Evolutionary conservation across 768 basidiomycete species (phyloP), one percentile per base, ranked within the genome.

Genomic region (Vararia minispora): DNA sequence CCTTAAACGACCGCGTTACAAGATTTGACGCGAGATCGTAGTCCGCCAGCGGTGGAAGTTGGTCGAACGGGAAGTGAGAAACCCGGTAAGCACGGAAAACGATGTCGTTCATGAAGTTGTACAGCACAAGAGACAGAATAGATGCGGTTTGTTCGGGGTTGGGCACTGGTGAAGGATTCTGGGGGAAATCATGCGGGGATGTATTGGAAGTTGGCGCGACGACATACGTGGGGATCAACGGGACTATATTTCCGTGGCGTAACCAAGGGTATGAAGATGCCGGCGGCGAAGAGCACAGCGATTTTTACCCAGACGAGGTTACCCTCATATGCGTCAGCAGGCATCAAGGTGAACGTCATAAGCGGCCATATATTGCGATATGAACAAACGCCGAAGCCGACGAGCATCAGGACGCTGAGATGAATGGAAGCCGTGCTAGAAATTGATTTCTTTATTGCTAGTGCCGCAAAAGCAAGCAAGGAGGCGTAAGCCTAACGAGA

Each of bases 91-190:
- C 62, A 5, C 44, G 32, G 25, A 41, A 50, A 16, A 66, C 49
- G n/a, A 57, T 27, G 1, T 49, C 49, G 28, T 68, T 62, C 48
- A 71, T 49, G 55, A 58, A 71, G 21, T 49, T 48, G 50, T 62
- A 69, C 20, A 59, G 51, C n/a, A 63, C 17, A 41, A 63, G 50
- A 5, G 62, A 66, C n/a, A 65, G 41, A 29, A 56, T 49, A 1
- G 63, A 63, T 2, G 67, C 62, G 5, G 65, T 68, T 40, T 70
- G 69, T 47, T 73, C 69, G 0, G 67, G 63, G 38, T 58, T 59
- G 2, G 58, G 52, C 21, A 48, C 43, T 13, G 34, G 10, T 5
- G 34, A 32, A 29, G 52, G 43, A 22, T 52, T 40, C 53, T 39
- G n/a, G n/a, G n/a, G 5, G n/a, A 23, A 17, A 28, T 37, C 13